Evolutionary conservation across 306 rosid genomes (phyloP), one percentile per base, ranked within the genome.

Genomic region (Lathyrus tuberosus): DNA sequence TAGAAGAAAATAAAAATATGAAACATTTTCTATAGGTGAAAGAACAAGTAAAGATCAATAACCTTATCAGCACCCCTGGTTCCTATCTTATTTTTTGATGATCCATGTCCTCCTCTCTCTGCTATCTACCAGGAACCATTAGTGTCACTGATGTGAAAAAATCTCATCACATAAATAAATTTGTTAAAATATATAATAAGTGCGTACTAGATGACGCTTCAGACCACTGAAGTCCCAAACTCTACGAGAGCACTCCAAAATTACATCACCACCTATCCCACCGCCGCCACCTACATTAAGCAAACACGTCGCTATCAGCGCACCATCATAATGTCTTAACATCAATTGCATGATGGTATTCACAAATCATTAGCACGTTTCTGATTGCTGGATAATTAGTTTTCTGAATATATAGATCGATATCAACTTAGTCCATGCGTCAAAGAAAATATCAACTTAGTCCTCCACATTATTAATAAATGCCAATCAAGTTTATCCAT

Each of bases 181-280:
- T 40, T 47, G 67, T 13, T 57, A 48, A 52, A 65, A 67, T 75
- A 67, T 44, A 72, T 40, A n/a, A n/a, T n/a, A 58, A 52, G 63
- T 48, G 31, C 86, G 71, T 83, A 94, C 99, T 47, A 86, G 83
- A 67, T 91, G 99, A 68, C 82, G 96, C 61, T 84, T 90, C 82
- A 91, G 82, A 73, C 96, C 81, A n/a, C 96, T 90, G 66, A 87
- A 88, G 80, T 94, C 99, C 97, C 97, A 90, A 79, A 88, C 84
- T 65, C 83, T 78, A 20, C 81, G 80, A 74, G 97, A 88, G 76
- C 97, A 85, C 82, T 91, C 87, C 78, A 94, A 73, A 72, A 94
- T 85, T 72, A 94, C 95, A 65, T 90, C 95, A 35, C 98, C 98
- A 0, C 99, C 98, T 77, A 85, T 88, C 53, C 97, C 95, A 46